Conservation (phyloP, 2,329 filamentous ascomycete genomes). For the Penicillium polonicum region DNA sequence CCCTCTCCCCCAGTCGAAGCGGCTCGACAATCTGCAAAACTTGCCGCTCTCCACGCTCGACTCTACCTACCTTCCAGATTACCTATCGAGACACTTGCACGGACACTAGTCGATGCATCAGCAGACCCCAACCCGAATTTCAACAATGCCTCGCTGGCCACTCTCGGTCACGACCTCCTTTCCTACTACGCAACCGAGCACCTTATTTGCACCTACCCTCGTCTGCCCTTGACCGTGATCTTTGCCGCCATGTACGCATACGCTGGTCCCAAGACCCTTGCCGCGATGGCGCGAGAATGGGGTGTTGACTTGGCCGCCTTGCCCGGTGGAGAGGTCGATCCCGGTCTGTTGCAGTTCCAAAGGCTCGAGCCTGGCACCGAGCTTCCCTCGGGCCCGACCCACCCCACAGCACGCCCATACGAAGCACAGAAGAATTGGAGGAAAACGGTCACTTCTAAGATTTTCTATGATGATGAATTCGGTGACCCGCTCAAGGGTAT, state of each 20-base stretch:
- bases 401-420: conserved; percentile 44
- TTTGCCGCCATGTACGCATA: conserved; percentile 85
- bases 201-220: conserved; percentile 84
- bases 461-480: conserved; percentile 82
- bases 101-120: conserved; percentile 79
- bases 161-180: conserved; percentile 78
- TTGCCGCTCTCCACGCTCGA: conserved; percentile 87
- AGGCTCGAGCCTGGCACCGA: conserved; percentile 46
- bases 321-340: conserved; percentile 87
- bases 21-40: conserved; percentile 75
- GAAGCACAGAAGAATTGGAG: conserved; percentile 60
- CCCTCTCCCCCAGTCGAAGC: conserved; percentile 70
- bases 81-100: conserved; percentile 80
- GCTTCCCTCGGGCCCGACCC: conserved; percentile 41
- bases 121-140: conserved; percentile 76
- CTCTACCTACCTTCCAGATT: conserved; percentile 77
- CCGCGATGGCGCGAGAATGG: conserved; percentile 77
- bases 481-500: conserved; percentile 58
- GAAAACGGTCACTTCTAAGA: conserved; percentile 70
- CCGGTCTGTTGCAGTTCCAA: conserved; percentile 81
- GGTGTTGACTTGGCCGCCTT: conserved; percentile 84
- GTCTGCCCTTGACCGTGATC: conserved; percentile 82
- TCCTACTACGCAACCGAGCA: conserved; percentile 87
- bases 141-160: conserved; percentile 84
- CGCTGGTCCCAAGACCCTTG: conserved; percentile 70